Evolutionary conservation across 2,329 filamentous ascomycete genomes (phyloP), one percentile per base, ranked within the genome.

Genomic region (Aspergillus sp.): DNA sequence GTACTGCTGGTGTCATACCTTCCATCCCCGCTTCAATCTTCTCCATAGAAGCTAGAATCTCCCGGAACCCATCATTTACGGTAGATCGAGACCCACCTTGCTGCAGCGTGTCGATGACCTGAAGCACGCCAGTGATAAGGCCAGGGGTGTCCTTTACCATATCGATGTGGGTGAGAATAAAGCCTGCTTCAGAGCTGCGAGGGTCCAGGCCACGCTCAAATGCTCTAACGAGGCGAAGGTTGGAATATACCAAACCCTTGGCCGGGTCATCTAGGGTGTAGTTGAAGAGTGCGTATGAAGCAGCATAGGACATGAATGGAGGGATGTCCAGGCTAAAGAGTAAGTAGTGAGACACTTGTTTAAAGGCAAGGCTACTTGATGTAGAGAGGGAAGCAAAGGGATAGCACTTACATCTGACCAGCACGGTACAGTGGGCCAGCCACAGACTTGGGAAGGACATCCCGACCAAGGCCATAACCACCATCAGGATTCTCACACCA

Each of bases 81-180:
- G 76, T 75, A 15, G 79, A 73, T 3, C 89, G 85, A 63, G 85
- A 71, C 54, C 81, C 76, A 31, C 78, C 77, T 47, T 74, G 71
- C 50, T 83, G 80, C 34, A 84, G 78, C 6, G 81, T 81, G 54
- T 89, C 84, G 25, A 96, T 83, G 54, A 89, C 85, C 55, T 87
- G 83, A 51, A 92, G 83, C 3, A 88, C 86, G 34, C 92, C 92
- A 47, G 86, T 84, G 51, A 97, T 88, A 1, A 98, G 83, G 0
- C 87, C 86, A 0, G 90, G 90, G 0, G 93, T 93, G 77, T 96
- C 88, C 74, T 89, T 89, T 54, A 97, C 94, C 93, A 97, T 98
- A 77, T 96, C 92, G 55, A 98, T 89, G 76, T 97, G 94, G 4
- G 95, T 93, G 13, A 97, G 85, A n/a, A 97, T 92, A 75, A 98